Percentiles rank a stretch among this genome's conserved stretches.
Conservation (phyloP, 192 early-diverging fungal species). For the Chytriomyces sp. region DNA sequence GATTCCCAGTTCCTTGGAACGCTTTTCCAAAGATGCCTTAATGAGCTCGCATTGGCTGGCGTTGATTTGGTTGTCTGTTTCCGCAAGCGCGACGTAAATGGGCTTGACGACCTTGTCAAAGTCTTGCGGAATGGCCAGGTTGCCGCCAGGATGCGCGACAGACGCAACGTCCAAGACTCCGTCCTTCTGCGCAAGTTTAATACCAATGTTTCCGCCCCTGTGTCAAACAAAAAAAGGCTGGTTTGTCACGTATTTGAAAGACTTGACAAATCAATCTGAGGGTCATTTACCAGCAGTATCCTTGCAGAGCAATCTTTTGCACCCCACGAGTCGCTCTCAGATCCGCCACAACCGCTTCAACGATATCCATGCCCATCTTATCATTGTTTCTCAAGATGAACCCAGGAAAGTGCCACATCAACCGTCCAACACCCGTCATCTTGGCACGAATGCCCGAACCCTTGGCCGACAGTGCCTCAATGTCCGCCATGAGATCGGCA, state of each 20-base stretch:
- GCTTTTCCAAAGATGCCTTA: background rate
- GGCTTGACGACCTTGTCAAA: slow-evolving; percentile 11
- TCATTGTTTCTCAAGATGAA: slow-evolving; percentile 18
- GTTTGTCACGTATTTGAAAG: background rate
- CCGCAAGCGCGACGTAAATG: slow-evolving; percentile 21
- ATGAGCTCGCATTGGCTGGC: slow-evolving; percentile 10
- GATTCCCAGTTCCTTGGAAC: background rate
- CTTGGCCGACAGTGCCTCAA: background rate
- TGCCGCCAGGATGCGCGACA: slow-evolving; percentile 25
- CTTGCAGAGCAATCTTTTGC: slow-evolving; percentile 13
- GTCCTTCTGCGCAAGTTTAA: slow-evolving; percentile 21
- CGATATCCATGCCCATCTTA: background rate
- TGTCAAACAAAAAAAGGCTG: background rate
- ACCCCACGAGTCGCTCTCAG: background rate
- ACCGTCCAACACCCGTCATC: background rate
- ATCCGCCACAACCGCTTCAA: slow-evolving; percentile 20
- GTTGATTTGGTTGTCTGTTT: slow-evolving; percentile 11
- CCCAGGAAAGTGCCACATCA: slow-evolving; percentile 17
- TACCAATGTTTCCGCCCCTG: slow-evolving; percentile 21
- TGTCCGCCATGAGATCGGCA: slow-evolving; percentile 1
- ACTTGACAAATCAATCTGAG: background rate
- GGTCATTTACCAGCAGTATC: slow-evolving; percentile 16
- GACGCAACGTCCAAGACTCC: slow-evolving; percentile 15
- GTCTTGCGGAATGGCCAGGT: slow-evolving; percentile 15
- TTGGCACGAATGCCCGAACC: background rate